Conservation (phyloP, 164 flowering plant species). For the Stephania cephalantha region DNA sequence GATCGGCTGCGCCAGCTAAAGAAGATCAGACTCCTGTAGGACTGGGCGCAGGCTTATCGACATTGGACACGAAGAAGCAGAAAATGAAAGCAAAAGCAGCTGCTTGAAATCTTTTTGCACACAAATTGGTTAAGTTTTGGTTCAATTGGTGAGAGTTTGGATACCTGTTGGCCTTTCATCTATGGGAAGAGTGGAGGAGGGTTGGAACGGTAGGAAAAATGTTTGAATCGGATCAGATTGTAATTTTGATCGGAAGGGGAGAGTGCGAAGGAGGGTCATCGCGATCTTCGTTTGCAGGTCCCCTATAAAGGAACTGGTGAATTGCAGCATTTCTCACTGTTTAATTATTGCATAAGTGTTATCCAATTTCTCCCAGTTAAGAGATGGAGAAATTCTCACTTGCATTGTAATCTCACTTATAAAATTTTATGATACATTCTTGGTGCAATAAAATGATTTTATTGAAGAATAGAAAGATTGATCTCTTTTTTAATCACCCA, state of each 20-base stretch:
- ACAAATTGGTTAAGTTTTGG: slow-evolving; percentile 3
- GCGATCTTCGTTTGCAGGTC: background rate
- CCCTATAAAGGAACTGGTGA: background rate
- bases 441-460: background rate
- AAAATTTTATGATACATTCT: background rate
- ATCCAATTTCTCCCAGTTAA: background rate
- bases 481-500: too few species aligned
- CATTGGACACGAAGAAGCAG: slow-evolving; percentile 63
- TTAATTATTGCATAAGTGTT: background rate
- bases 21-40: slow-evolving; percentile 63
- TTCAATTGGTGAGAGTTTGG: slow-evolving; percentile 11
- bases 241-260: background rate
- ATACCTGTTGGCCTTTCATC: background rate
- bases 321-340: background rate
- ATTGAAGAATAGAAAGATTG: background rate
- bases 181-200: background rate
- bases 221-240: background rate
- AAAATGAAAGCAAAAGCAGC: slow-evolving; percentile 49
- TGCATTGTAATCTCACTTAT: background rate
- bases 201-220: background rate
- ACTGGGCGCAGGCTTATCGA: slow-evolving; percentile 59
- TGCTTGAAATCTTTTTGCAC: slow-evolving; percentile 21
- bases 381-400: background rate
- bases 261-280: background rate
- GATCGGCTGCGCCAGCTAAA: slow-evolving; percentile 17